Conservation (phyloP, 257 asterid species). For the Solanum bulbocastanum region DNA sequence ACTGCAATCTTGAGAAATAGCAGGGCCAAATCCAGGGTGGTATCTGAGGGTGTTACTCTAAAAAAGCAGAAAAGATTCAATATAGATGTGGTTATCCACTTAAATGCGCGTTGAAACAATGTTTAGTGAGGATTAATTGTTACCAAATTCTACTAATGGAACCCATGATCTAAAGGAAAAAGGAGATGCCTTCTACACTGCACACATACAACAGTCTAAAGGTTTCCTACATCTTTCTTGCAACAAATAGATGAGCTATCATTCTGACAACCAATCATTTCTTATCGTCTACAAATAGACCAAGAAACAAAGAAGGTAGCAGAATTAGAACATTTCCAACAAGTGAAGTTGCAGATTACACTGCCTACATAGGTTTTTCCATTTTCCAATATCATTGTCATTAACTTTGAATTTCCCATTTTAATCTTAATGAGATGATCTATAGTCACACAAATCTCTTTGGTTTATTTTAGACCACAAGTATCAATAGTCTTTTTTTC, state of each 20-base stretch:
- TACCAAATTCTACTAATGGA: background rate
- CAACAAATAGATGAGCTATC: background rate
- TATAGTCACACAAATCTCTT: too few species aligned
- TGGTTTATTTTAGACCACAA: too few species aligned
- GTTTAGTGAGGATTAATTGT: background rate
- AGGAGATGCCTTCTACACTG: background rate
- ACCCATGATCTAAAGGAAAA: background rate
- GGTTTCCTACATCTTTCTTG: background rate
- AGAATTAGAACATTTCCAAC: background rate
- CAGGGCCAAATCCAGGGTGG: constrained; percentile 93
- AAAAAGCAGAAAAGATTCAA: background rate
- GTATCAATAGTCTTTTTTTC: background rate
- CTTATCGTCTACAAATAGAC: background rate
- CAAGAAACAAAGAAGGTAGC: background rate
- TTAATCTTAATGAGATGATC: too few species aligned
- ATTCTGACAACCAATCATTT: background rate
- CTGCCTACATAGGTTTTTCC: background rate
- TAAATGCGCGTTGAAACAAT: background rate
- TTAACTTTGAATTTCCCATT: background rate
- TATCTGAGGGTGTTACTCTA: constrained; percentile 67
- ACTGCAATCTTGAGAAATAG: constrained; percentile 70
- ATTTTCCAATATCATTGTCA: background rate
- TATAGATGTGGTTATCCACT: background rate
- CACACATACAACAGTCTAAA: background rate
- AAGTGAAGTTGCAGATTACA: background rate